Evolutionary conservation across 2,329 filamentous ascomycete genomes (phyloP), one percentile per base, ranked within the genome.

Genomic region (Phaeosphaeria sp.): DNA sequence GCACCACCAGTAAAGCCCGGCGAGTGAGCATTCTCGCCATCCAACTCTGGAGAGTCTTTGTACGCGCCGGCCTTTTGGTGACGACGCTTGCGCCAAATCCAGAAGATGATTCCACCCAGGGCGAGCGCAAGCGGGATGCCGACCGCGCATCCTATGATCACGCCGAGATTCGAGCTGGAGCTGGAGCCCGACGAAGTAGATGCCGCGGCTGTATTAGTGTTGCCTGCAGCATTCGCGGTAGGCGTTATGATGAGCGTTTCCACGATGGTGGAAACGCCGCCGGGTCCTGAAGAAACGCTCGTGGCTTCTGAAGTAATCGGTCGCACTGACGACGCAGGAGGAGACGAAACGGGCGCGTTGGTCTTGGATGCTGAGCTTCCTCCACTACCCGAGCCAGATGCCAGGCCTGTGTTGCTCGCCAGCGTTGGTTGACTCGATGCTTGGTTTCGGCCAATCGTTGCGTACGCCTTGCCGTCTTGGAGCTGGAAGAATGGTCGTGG

Each of bases 61-160:
- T 71, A 69, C 6, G 62, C 57, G 15, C 59, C 55, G 1, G 54
- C 23, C 10, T 69, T 65, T 48, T 70, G 65, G 21, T 71, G 56
- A 30, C 60, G 60, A 36, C 68, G 72, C 60, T 74, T 75, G 55
- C 71, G 73, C 36, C 74, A 44, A 30, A 74, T 65, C 70, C 71
- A 77, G 53, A 69, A 23, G 11, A 76, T 46, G 18, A 76, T 71
- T 10, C 65, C 72, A 42, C 70, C 7, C 3, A 77, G 53, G 6
- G 68, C 69, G 30, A 77, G 64, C 7, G 55, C 72, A 46, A 77
- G 66, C 5, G 74, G 74, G 49, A 77, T 73, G 17, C 74, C 74
- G 41, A 77, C 74, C 11, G 74, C 72, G 50, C 69, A 73, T 48
- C 74, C 74, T n/a, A 76, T 58, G 18, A 77, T 76, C 10, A 76